Percentiles rank a stretch among this genome's conserved stretches.
phyloP scores from a whole-genome alignment of 768 basidiomycete species.

The Lepiota venenata region DNA sequence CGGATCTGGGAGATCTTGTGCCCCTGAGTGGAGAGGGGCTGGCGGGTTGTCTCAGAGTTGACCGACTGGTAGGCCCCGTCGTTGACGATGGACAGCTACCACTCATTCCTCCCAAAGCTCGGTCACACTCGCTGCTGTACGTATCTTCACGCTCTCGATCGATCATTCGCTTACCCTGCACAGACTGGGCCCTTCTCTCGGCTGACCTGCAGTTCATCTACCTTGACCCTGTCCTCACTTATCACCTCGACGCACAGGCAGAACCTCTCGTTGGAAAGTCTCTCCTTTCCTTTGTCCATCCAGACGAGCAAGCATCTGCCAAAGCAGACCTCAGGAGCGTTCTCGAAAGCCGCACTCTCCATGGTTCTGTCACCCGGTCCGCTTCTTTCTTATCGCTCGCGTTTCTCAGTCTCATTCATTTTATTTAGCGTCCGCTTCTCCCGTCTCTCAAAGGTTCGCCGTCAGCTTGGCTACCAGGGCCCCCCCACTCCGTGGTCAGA shows the following conservation, averaged over 20 bases:
- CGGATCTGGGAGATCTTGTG: constrained; percentile 11
- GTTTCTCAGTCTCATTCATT: constrained; percentile 18
- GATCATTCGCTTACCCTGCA: constrained; percentile 16
- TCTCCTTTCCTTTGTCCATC: constrained; percentile 77
- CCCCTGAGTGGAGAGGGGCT: constrained; percentile 8
- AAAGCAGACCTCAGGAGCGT: constrained; percentile 71
- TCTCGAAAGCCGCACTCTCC: constrained; percentile 68
- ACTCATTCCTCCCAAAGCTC: constrained; percentile 43
- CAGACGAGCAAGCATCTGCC: constrained; percentile 77
- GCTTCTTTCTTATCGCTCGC: constrained; percentile 14
- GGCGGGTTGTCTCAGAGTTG: constrained; percentile 6
- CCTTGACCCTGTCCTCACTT: constrained; percentile 74
- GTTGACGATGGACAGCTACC: constrained; percentile 12
- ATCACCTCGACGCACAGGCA: constrained; percentile 71
- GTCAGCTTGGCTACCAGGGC: constrained; percentile 65
- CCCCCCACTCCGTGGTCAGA: constrained; percentile 54
- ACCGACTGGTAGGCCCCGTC: constrained; percentile 9
- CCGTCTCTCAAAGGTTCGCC: constrained; percentile 70
- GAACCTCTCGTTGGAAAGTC: constrained; percentile 65
- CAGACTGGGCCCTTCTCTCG: constrained; percentile 84
- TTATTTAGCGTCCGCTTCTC: constrained; percentile 68
- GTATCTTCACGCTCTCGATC: constrained; percentile 18
- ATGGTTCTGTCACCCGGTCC: constrained; percentile 81
- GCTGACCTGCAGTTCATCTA: constrained; percentile 76
- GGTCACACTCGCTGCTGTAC: constrained; percentile 77